Evolutionary conservation across 176 grass and related monocot genomes (phyloP).

Genomic region (Dactylis glomerata): DNA sequence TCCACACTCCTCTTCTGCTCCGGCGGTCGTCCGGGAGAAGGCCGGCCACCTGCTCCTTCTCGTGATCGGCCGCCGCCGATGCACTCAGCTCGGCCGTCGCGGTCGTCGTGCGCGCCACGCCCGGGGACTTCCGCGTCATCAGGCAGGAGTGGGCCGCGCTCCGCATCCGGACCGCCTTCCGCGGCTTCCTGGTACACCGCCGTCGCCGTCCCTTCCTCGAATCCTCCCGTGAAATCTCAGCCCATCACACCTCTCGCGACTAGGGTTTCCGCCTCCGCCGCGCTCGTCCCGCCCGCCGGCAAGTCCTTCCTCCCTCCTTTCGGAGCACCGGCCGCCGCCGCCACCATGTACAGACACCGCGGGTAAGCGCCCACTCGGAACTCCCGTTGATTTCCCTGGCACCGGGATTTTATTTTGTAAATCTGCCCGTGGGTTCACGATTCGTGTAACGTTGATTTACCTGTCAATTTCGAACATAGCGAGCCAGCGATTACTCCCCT

Average conservation of each 20-base stretch:
- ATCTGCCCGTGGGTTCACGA: not conserved
- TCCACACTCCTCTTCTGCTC: too few relatives aligned
- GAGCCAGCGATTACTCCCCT: not conserved
- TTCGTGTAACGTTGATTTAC: not conserved
- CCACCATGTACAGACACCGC: constrained; percentile 21
- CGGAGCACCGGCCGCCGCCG: not conserved
- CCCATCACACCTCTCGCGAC: not conserved
- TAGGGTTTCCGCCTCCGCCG: not conserved
- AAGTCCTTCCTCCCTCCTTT: not conserved
- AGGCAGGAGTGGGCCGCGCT: constrained; percentile 69
- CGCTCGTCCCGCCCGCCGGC: not conserved
- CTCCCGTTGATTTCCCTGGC: not conserved
- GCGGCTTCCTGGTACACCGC: constrained; percentile 66
- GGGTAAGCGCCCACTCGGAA: not conserved
- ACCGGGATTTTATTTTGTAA: not conserved
- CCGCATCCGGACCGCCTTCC: constrained; percentile 76
- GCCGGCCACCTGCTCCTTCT: too few relatives aligned
- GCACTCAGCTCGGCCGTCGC: constrained; percentile 56
- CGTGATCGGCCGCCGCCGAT: too few relatives aligned
- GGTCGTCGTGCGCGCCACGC: constrained; percentile 52
- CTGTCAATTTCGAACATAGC: not conserved
- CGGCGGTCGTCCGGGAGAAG: too few relatives aligned
- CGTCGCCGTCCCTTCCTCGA: not conserved
- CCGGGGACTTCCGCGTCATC: constrained; percentile 61
- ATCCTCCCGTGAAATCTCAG: too few relatives aligned